Base-by-base conservation (phyloP, 495 filamentous ascomycete genomes). In the Trichoderma virens region DNA sequence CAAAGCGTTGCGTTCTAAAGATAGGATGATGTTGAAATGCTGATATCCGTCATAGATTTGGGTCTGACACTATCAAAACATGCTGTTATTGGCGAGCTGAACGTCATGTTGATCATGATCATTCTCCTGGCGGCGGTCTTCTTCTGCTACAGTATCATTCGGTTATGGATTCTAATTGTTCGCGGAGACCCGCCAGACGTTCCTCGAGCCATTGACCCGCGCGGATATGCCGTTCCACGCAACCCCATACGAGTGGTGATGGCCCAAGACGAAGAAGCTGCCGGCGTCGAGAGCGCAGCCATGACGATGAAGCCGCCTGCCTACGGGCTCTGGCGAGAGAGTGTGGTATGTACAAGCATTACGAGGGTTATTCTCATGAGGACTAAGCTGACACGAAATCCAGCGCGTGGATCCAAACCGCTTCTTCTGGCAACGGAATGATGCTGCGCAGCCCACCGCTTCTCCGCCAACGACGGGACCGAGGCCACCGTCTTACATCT, bases 291-390 rank as follows among this genome's bases (percentile, higher is more conserved):
- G 68, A 80, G 76, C 66, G 76, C 79, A 31, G 72, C 78, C 0
- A 78, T 80, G 43, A 86, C 86, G 71, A 64, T 80, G 34, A 87
- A 90, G 18, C 92, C 92, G 35, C 92, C 92, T 18, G 90, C 91
- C n/a, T 96, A 96, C 74, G 92, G 91, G 2, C 71, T 90, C 11
- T 96, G 91, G 91, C 78, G 90, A 65, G 83, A 85, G 72, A 90
- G 87, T 72, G 89, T 94, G 76, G 89, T 92, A 84, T 73, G 87
- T 86, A 60, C 25, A 5, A n/a, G 51, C 56, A 20, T 28, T 2
- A 35, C 30, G 20, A 14, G 39, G 34, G 62, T 18, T 18, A 65
- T n/a, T n/a, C n/a, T n/a, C n/a, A n/a, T 39, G 16, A 5, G 2
- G 27, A 3, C 2, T 11, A 31, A 60, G 13, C 65, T 75, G 62